Evolutionary conservation across 768 basidiomycete species (phyloP).

Genomic region (Amanita brunnescens): DNA sequence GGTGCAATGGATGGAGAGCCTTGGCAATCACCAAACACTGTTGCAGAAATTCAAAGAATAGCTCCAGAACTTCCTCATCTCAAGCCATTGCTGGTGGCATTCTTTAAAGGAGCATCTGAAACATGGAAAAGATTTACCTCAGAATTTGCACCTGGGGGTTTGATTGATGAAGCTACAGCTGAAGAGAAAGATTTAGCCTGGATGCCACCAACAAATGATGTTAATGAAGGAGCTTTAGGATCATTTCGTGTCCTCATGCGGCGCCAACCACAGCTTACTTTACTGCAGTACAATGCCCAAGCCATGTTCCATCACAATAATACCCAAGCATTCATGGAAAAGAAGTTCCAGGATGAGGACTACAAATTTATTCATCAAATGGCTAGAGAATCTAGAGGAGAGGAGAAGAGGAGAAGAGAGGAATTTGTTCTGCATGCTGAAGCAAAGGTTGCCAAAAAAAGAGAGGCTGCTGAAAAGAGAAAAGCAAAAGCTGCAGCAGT

Average conservation of each 20-base stretch:
- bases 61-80: slow-evolving; percentile 13
- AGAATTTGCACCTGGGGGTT: slow-evolving; percentile 19
- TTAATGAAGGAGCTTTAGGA: slow-evolving; percentile 10
- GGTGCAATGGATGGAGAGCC: slow-evolving; percentile 14
- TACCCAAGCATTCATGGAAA: background rate
- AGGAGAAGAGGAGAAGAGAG: no score
- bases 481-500: no score
- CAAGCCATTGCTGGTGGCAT: slow-evolving; percentile 10
- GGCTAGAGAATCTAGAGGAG: no score
- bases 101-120: slow-evolving; percentile 18
- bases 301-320: background rate
- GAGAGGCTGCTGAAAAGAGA: no score
- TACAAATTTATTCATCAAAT: no score
- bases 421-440: no score
- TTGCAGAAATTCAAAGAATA: slow-evolving; percentile 12
- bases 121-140: slow-evolving; percentile 21
- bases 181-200: slow-evolving; percentile 4
- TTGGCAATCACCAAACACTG: slow-evolving; percentile 16
- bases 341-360: background rate
- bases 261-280: background rate
- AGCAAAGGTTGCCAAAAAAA: no score
- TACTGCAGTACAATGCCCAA: no score
- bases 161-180: slow-evolving; percentile 4
- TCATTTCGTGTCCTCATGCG: background rate
- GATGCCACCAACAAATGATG: slow-evolving; percentile 11